phyloP scores from a whole-genome alignment of 495 filamentous ascomycete genomes.

The Monascus purpureus region DNA sequence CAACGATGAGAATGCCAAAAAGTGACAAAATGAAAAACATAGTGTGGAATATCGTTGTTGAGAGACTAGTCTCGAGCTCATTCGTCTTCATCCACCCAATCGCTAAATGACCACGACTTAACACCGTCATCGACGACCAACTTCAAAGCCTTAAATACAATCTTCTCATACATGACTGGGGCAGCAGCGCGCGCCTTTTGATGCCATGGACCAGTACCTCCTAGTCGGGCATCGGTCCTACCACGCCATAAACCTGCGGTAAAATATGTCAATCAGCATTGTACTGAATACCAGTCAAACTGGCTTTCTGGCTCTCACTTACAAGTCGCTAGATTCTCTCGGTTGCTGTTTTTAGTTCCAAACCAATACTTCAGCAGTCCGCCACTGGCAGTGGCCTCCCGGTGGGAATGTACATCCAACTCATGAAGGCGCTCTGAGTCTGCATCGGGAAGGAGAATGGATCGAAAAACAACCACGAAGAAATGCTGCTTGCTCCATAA shows the following conservation, averaged over 20 bases:
- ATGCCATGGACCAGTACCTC: constrained; percentile 47
- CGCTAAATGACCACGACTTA: constrained; percentile 40
- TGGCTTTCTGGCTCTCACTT: constrained; percentile 6
- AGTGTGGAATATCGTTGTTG: too few species aligned
- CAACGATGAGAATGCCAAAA: too few species aligned
- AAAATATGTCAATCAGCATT: background rate
- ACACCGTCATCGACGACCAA: constrained; percentile 44
- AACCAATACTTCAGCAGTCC: constrained; percentile 92
- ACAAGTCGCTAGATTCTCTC: constrained; percentile 64
- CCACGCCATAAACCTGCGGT: constrained; percentile 50
- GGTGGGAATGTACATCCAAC: constrained; percentile 62
- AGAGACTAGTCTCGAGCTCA: too few species aligned
- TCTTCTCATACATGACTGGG: constrained; percentile 34
- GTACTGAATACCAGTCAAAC: background rate
- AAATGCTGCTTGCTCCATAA: constrained; percentile 51
- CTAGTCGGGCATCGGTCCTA: constrained; percentile 52
- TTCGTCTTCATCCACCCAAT: constrained; percentile 36
- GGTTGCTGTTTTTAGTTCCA: constrained; percentile 47
- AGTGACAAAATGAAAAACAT: too few species aligned
- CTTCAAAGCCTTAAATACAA: constrained; percentile 44
- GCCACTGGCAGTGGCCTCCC: constrained; percentile 60
- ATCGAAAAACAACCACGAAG: constrained; percentile 75
- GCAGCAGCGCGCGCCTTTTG: constrained; percentile 23
- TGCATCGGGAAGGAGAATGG: constrained; percentile 45
- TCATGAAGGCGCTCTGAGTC: constrained; percentile 46